Percentiles rank a stretch among this genome's conserved stretches.
These are phyloP conservation scores for Pichia sp. DNA, from an alignment of 1,139 yeast species.

Conservation along the genomic window DNA sequence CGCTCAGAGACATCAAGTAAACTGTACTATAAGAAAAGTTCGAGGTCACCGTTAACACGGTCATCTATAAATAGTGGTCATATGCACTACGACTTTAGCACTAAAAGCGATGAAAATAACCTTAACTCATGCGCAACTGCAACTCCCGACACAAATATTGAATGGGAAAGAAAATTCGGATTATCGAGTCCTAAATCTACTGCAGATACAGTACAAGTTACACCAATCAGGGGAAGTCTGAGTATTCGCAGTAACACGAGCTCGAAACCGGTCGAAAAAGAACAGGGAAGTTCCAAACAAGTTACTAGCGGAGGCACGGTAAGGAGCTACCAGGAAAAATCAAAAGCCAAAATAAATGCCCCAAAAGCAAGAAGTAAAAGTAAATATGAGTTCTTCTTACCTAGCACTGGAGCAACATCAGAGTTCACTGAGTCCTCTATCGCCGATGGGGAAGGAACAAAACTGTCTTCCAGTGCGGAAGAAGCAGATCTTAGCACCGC, in stretches of 20 bases:
- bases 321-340: neutral
- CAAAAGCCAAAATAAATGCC: neutral
- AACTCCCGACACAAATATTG: neutral
- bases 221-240: neutral
- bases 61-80: neutral
- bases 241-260: neutral
- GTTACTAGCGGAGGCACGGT: neutral
- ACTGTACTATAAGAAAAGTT: neutral
- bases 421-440: neutral
- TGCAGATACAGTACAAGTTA: neutral
- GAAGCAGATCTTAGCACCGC: neutral
- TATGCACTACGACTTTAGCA: neutral
- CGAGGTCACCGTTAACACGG: neutral
- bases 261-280: neutral
- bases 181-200: neutral
- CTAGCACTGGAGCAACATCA: slow-evolving; percentile 1
- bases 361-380: neutral
- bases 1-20: neutral
- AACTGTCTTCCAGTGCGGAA: neutral
- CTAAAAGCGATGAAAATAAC: neutral
- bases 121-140: neutral
- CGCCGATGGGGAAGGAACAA: neutral
- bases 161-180: slow-evolving; percentile 14
- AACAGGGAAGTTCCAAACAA: neutral
- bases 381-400: slow-evolving; percentile 1